Evolutionary conservation across 2,329 filamentous ascomycete species (phyloP), one percentile per base, ranked within the genome.

Genomic region (Curvularia sp.): DNA sequence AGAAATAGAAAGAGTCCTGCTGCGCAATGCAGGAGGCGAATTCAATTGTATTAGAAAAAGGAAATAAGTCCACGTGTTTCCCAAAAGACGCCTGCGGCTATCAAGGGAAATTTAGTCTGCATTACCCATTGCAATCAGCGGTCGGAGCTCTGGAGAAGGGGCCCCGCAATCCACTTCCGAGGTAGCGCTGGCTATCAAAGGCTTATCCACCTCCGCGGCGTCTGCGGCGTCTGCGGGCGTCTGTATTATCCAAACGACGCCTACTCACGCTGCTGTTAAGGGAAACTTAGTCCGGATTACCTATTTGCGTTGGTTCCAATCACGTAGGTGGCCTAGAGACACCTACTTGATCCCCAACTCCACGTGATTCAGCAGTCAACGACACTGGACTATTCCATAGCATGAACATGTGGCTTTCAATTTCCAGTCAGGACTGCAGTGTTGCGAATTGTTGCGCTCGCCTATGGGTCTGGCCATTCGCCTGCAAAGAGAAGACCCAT

Each of bases 91-190:
- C 49, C 54, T 53, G 35, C 56, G 59, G 61, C 64, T 61, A 54
- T 59, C 57, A 50, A 62, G 53, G 61, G 55, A 62, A 65, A 61
- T 33, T 22, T 44, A 62, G 53, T 60, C 61, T 63, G 65, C 48
- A 22, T 55, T 62, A 47, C 59, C 58, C 46, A 50, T 55, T 48
- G 39, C 13, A 41, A 35, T 50, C 33, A 49, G 44, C 58, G 53
- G 43, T 57, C 57, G 59, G 41, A 53, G 43, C 42, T 30, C 31
- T 56, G 24, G 31, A 47, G 30, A 50, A 41, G 30, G 30, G 43
- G 44, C 57, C 60, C 56, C 56, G 53, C 54, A 43, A 15, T 38
- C 42, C 44, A 47, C 44, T 55, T 51, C 53, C 59, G 62, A 58
- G 62, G 63, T 64, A 55, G 43, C 54, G 44, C 31, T 55, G 28